Conservation (phyloP, 2,329 filamentous ascomycete genomes). For the Dactylellina drechsleri region DNA sequence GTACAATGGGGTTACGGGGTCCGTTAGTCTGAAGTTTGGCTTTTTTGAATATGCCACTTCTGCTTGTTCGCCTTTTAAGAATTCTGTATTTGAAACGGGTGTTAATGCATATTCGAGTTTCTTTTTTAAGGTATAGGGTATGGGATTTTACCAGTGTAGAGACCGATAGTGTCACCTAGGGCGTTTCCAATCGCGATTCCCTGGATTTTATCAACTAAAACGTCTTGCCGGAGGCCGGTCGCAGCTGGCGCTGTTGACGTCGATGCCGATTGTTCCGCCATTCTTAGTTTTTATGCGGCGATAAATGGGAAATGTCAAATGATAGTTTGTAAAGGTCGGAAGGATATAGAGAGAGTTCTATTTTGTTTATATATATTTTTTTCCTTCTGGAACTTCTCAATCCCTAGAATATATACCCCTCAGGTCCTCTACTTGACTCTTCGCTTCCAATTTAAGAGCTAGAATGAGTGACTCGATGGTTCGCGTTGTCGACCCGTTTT, state of each 20-base stretch:
- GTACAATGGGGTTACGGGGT: constrained; percentile 63
- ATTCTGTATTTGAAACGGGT: constrained; percentile 61
- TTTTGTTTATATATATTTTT: no score
- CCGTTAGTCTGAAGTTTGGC: constrained; percentile 62
- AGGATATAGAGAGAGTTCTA: not conserved
- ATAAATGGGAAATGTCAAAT: no score
- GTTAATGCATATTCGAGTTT: not conserved
- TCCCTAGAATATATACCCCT: no score
- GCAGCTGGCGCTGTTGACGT: constrained; percentile 56
- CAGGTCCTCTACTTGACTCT: not conserved
- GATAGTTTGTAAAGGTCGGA: not conserved
- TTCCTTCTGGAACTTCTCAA: no score
- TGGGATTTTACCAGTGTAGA: constrained; percentile 64
- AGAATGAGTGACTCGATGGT: not conserved
- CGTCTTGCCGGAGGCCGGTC: constrained; percentile 59
- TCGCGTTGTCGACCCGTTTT: constrained; percentile 6
- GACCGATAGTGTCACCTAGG: constrained; percentile 67
- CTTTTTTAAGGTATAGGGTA: not conserved
- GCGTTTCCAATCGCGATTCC: constrained; percentile 67
- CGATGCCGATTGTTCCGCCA: constrained; percentile 20
- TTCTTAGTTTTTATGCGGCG: not conserved
- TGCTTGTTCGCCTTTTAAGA: constrained; percentile 62
- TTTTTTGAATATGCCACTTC: constrained; percentile 61
- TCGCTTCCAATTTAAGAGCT: not conserved
- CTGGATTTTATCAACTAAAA: constrained; percentile 61